phyloP scores from a whole-genome alignment of 148 eudicot species.

The Salicornia ramosissima region DNA sequence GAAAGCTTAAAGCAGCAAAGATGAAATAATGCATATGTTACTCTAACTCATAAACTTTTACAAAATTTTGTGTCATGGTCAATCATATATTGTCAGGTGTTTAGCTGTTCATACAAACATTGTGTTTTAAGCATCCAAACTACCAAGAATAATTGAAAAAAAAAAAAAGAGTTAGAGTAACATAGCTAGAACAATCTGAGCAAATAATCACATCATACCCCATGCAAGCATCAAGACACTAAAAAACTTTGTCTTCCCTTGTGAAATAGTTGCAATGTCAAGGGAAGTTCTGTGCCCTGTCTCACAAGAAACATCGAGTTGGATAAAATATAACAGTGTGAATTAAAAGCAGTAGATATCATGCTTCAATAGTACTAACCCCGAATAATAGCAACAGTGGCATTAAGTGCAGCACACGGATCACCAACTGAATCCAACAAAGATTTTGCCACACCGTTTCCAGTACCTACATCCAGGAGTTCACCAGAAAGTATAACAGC shows the following conservation, averaged over 20 bases:
- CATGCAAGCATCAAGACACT: slow-evolving; percentile 95
- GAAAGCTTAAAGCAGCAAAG: background rate
- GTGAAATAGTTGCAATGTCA: slow-evolving; percentile 81
- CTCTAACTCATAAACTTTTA: background rate
- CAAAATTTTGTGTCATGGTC: background rate
- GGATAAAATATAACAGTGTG: background rate
- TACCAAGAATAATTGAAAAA: background rate
- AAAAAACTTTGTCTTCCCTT: slow-evolving; percentile 65
- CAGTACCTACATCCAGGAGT: slow-evolving; percentile 59
- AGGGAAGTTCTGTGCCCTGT: slow-evolving; percentile 70
- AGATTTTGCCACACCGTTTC: slow-evolving; percentile 87
- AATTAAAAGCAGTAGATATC: background rate
- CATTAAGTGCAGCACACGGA: slow-evolving; percentile 66
- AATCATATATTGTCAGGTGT: background rate
- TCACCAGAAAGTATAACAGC: background rate
- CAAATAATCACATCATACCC: slow-evolving; percentile 45
- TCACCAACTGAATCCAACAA: slow-evolving; percentile 82
- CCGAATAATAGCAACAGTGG: slow-evolving; percentile 71
- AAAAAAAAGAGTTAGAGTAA: background rate
- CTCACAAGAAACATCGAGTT: slow-evolving; percentile 14
- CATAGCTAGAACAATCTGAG: background rate
- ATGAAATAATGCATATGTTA: background rate
- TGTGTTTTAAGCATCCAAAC: background rate
- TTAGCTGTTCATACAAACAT: background rate
- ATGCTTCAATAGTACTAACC: slow-evolving; percentile 34